Evolutionary conservation across 257 asterid species (phyloP).

Genomic region (Linderniella brevidens): DNA sequence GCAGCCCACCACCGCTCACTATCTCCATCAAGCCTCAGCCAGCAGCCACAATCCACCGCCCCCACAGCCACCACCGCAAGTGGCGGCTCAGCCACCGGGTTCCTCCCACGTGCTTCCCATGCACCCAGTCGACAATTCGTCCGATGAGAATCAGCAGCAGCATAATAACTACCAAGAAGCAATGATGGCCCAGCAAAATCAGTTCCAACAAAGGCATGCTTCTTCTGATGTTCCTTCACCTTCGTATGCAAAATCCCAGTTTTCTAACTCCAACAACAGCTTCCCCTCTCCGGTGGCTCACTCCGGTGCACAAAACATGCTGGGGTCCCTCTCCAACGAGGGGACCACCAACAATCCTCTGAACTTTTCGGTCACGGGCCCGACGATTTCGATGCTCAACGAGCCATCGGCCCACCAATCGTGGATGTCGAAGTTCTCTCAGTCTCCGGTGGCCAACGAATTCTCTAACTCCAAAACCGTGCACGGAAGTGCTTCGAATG

Average conservation of each 20-base stretch:
- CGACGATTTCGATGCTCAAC: constrained; percentile 27
- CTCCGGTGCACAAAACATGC: constrained; percentile 46
- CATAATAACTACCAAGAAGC: constrained; percentile 44
- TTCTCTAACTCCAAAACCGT: no score
- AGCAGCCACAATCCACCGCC: constrained; percentile 28
- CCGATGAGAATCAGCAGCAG: constrained; percentile 31
- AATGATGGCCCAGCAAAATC: constrained; percentile 38
- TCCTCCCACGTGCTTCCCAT: no score
- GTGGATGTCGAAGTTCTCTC: constrained; percentile 44
- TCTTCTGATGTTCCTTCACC: constrained; percentile 48
- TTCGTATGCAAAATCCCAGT: constrained; percentile 47
- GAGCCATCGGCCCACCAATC: constrained; percentile 56
- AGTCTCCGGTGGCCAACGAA: constrained; percentile 28
- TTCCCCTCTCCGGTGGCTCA: constrained; percentile 33
- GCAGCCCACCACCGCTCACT: constrained; percentile 60
- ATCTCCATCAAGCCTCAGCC: constrained; percentile 31
- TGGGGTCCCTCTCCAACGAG: constrained; percentile 53
- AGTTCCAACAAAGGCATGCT: constrained; percentile 54
- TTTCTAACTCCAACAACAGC: constrained; percentile 30
- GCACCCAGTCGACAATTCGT: constrained; percentile 28
- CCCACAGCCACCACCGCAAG: constrained; percentile 50
- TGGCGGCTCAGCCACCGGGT: no score
- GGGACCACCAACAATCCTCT: constrained; percentile 46
- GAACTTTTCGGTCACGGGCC: constrained; percentile 44
- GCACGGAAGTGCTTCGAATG: constrained; percentile 24